Evolutionary conservation across 352 stramenopile species (phyloP).

Genomic region (Phytophthora citricola): DNA sequence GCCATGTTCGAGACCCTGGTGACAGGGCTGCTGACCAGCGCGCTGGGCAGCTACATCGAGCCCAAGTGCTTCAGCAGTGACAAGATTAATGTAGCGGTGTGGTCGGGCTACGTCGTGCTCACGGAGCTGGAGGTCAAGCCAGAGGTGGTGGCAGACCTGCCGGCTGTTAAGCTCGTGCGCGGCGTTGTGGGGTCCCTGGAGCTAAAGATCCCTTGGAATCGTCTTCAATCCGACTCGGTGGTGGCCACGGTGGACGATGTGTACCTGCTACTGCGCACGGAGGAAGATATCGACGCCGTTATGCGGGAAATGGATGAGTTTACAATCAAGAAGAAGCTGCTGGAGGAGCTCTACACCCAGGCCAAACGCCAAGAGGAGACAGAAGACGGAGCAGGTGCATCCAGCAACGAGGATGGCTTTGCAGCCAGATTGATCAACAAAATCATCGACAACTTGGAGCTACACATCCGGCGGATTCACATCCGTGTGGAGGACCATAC

Average conservation of each 20-base stretch:
- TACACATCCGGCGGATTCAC: constrained; percentile 88
- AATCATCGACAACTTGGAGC: constrained; percentile 91
- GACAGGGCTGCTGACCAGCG: constrained; percentile 83
- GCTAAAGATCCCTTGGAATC: constrained; percentile 92
- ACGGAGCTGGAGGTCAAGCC: constrained; percentile 82
- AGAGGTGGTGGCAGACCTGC: constrained; percentile 69
- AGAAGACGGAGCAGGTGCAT: constrained; percentile 10
- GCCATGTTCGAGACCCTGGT: constrained; percentile 91
- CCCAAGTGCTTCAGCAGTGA: constrained; percentile 88
- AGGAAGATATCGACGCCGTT: constrained; percentile 82
- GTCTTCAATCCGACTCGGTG: constrained; percentile 87
- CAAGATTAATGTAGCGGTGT: constrained; percentile 90
- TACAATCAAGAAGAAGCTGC: constrained; percentile 84
- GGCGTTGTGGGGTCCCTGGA: constrained; percentile 86
- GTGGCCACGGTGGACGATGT: constrained; percentile 89
- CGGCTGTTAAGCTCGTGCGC: constrained; percentile 73
- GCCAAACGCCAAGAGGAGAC: constrained; percentile 69
- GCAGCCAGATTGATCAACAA: constrained; percentile 84
- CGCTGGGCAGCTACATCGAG: constrained; percentile 89
- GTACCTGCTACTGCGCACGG: constrained; percentile 79
- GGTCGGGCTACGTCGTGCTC: constrained; percentile 88
- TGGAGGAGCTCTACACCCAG: constrained; percentile 81
- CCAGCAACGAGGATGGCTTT: constrained; percentile 65
- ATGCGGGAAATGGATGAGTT: constrained; percentile 83
- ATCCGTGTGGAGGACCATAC: constrained; percentile 81